Evolutionary conservation across 345 rosid species (phyloP).

Genomic region (Syzygium oleosum): DNA sequence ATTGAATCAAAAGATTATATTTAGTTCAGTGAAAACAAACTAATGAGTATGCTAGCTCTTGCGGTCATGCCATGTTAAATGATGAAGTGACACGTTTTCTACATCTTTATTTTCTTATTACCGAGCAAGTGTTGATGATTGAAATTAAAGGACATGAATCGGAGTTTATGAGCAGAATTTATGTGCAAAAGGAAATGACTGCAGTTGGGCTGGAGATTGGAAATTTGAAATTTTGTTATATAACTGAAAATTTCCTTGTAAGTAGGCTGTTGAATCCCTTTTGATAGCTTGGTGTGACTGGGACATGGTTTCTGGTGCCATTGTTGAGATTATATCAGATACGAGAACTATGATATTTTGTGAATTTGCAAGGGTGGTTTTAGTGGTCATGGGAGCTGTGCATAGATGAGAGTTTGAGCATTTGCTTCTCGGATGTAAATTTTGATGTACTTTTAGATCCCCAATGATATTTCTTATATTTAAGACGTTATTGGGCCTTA

Average conservation of each 20-base stretch:
- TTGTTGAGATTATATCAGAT: not conserved
- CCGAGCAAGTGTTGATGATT: not conserved
- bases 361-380: not conserved
- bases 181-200: not conserved
- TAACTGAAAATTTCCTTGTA: not conserved
- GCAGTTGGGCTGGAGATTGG: not conserved
- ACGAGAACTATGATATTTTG: not conserved
- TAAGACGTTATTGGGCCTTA: not conserved
- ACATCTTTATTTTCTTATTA: not conserved
- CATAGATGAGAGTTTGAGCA: not conserved
- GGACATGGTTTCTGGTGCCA: not conserved
- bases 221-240: not conserved
- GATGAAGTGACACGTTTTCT: not conserved
- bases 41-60: not conserved
- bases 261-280: not conserved
- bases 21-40: not conserved
- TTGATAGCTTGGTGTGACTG: not conserved
- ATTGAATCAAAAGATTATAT: not conserved
- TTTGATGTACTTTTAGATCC: not conserved
- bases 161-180: not conserved
- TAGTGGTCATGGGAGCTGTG: not conserved
- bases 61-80: not conserved
- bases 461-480: not conserved
- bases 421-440: not conserved
- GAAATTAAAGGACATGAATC: not conserved